These are phyloP conservation scores for Sclerotinia trifoliorum DNA, from an alignment of 2,329 filamentous ascomycete species.

Conservation along the genomic window DNA sequence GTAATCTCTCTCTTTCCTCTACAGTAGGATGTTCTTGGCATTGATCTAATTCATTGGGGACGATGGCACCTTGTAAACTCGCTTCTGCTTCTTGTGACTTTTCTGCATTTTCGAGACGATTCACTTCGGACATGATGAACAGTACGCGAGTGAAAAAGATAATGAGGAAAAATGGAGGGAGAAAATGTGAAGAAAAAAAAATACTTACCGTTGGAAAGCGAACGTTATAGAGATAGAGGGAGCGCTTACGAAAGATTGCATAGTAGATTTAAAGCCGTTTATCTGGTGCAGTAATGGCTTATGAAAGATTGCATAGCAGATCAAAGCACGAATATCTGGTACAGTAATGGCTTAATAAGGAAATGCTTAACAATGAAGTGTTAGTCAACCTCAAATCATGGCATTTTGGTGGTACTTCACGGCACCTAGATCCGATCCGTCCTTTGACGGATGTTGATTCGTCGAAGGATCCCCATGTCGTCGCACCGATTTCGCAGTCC, in stretches of 20 bases:
- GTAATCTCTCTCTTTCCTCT: conserved; percentile 21
- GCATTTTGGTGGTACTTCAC: not conserved
- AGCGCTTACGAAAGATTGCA: not conserved
- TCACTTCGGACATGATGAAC: conserved; percentile 32
- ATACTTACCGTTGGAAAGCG: not conserved
- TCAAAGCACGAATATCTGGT: too few species aligned
- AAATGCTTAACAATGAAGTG: not conserved
- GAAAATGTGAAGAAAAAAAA: not conserved
- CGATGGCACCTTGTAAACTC: conserved; percentile 25
- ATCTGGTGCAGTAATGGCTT: too few species aligned
- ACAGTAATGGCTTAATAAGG: too few species aligned
- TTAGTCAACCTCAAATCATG: not conserved
- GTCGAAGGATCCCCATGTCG: not conserved
- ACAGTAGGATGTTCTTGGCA: conserved; percentile 25
- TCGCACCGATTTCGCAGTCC: not conserved
- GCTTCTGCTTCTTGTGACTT: conserved; percentile 29
- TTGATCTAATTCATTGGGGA: conserved; percentile 24
- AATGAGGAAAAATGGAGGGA: not conserved
- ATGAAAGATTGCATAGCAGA: too few species aligned
- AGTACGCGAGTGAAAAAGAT: not conserved
- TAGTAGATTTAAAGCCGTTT: not conserved
- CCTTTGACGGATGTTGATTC: not conserved
- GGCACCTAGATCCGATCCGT: conserved; percentile 4
- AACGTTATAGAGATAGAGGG: not conserved
- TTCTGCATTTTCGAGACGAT: conserved; percentile 27